Percentiles rank a stretch among this genome's conserved stretches.
phyloP scores from a whole-genome alignment of 805 yeast genomes.

The Candida vartiovaarae region DNA sequence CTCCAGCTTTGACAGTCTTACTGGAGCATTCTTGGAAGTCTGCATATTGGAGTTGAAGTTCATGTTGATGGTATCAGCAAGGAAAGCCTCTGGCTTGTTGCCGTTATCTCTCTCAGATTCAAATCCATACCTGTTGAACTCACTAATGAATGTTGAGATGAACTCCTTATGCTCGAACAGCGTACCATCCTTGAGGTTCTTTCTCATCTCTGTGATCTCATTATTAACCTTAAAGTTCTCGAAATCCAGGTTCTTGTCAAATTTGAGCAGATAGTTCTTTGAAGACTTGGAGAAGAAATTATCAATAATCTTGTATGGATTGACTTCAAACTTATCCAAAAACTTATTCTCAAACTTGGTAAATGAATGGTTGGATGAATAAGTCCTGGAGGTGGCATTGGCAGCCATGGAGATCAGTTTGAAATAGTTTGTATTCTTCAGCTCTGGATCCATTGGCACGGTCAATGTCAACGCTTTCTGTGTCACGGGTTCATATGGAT shows the following conservation, averaged over 20 bases:
- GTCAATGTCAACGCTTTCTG: conserved; percentile 31
- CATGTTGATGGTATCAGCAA: conserved; percentile 25
- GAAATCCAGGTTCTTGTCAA: conserved; percentile 26
- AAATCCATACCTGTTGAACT: conserved; percentile 22
- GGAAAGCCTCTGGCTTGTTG: conserved; percentile 17
- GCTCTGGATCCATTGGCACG: conserved; percentile 22
- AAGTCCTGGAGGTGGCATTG: conserved; percentile 27
- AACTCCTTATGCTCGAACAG: conserved; percentile 20
- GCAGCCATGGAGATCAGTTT: conserved; percentile 30
- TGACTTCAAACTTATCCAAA: conserved; percentile 33
- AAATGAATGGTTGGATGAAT: conserved; percentile 26
- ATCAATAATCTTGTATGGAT: conserved; percentile 30
- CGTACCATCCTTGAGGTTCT: conserved; percentile 19
- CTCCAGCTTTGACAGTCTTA: conserved; percentile 30
- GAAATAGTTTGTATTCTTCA: conserved; percentile 23
- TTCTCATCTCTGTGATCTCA: conserved; percentile 18
- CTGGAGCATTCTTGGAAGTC: conserved; percentile 20
- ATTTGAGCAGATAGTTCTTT: conserved; percentile 26
- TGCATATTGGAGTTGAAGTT: conserved; percentile 23
- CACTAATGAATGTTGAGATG: conserved; percentile 22
- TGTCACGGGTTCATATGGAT: conserved; percentile 25
- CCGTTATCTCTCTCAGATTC: conserved; percentile 15
- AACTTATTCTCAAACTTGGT: conserved; percentile 35
- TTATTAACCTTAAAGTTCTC: conserved; percentile 23
- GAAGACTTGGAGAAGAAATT: conserved; percentile 30